Percentiles rank a stretch among this genome's conserved stretches.
These are phyloP conservation scores for Immersiella caudata DNA, from an alignment of 495 filamentous ascomycete species.

Conservation along the genomic window DNA sequence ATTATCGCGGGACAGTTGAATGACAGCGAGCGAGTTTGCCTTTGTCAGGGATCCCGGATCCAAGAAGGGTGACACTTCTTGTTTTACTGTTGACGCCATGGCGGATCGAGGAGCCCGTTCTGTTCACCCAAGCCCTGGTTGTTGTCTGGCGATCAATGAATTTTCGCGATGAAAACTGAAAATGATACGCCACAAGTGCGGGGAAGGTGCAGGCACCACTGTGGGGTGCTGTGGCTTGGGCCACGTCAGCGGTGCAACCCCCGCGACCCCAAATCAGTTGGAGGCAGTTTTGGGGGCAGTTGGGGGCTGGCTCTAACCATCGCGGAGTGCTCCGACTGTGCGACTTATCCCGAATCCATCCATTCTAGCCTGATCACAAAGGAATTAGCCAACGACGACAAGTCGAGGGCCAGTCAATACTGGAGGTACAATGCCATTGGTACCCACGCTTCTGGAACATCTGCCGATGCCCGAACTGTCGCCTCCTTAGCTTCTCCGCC, in stretches of 20 bases:
- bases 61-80: slow-evolving; percentile 67
- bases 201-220: background rate
- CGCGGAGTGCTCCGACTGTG: background rate
- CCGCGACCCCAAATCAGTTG: no score
- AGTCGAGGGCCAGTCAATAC: slow-evolving; percentile 30
- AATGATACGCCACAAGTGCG: background rate
- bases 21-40: slow-evolving; percentile 66
- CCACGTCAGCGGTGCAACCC: no score
- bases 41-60: slow-evolving; percentile 60
- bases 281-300: no score
- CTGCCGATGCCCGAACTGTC: slow-evolving; percentile 35
- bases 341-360: slow-evolving; percentile 5
- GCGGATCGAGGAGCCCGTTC: background rate
- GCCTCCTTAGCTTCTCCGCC: slow-evolving; percentile 12
- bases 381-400: slow-evolving; percentile 38
- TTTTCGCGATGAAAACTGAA: background rate
- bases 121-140: background rate
- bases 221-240: background rate
- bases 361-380: slow-evolving; percentile 27
- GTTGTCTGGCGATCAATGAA: background rate
- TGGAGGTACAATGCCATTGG: slow-evolving; percentile 26
- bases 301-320: background rate
- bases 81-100: slow-evolving; percentile 34
- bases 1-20: slow-evolving; percentile 83
- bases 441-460: slow-evolving; percentile 28